Percentiles rank a stretch among this genome's conserved stretches.
Evolutionary conservation across 2,329 filamentous ascomycete genomes (phyloP).

Genomic region (Penicillium sp.): DNA sequence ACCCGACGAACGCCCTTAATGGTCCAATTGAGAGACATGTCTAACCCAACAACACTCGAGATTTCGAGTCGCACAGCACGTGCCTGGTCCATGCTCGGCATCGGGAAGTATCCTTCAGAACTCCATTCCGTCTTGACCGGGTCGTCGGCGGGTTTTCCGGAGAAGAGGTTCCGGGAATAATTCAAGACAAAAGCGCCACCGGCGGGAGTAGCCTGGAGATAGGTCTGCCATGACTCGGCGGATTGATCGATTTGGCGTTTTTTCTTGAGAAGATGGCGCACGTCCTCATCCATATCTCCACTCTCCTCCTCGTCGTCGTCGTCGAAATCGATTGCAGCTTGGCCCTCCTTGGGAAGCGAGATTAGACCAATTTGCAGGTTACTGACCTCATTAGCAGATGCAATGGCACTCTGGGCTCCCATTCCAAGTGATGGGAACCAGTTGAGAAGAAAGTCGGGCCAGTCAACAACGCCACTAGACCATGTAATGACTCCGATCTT

Average conservation of each 20-base stretch:
- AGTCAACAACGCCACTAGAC: constrained; percentile 39
- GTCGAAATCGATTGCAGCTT: constrained; percentile 18
- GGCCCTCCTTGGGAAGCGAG: constrained; percentile 26
- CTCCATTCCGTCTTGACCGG: constrained; percentile 42
- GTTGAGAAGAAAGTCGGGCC: constrained; percentile 34
- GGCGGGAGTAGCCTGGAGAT: constrained; percentile 31
- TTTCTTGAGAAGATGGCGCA: constrained; percentile 11
- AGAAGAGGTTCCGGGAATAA: constrained; percentile 43
- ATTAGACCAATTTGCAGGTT: constrained; percentile 38
- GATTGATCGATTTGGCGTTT: constrained; percentile 23
- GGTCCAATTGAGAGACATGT: constrained; percentile 36
- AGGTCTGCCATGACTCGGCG: constrained; percentile 38
- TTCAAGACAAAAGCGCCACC: constrained; percentile 32
- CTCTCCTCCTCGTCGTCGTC: constrained; percentile 28
- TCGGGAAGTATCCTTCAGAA: constrained; percentile 40
- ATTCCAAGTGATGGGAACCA: constrained; percentile 27
- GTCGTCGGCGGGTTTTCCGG: constrained; percentile 33
- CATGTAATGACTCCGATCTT: constrained; percentile 37
- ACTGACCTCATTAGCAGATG: constrained; percentile 26
- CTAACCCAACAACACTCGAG: constrained; percentile 25
- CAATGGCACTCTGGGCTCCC: constrained; percentile 21
- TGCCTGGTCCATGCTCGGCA: constrained; percentile 28
- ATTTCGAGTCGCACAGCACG: constrained; percentile 40
- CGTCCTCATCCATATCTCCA: constrained; percentile 19
- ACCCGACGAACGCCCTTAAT: constrained; percentile 40